Evolutionary conservation across 805 yeast genomes (phyloP), one percentile per base, ranked within the genome.

Genomic region (Candida methanosorbosa): DNA sequence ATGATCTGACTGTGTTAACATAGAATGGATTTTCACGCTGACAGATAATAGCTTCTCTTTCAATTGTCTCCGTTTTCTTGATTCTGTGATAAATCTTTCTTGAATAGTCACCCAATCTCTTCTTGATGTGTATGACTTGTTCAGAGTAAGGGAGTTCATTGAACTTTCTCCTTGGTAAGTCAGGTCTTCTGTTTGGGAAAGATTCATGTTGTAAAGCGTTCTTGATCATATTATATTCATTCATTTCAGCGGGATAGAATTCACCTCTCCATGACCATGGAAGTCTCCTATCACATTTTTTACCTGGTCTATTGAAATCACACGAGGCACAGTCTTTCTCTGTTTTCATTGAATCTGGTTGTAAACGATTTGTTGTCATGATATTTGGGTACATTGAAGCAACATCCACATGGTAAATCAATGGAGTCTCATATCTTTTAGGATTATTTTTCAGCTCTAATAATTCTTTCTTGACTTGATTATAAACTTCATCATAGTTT

Each of bases 181-280:
- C 70, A 0, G 78, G 71, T 38, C 59, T 68, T 29, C 67, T 61
- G 14, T 78, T 72, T 0, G 90, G 85, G 47, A 86, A 86, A 1
- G 70, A 64, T 54, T 90, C 97, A 44, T 72, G 75, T 42, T 81
- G 83, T 27, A 90, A 59, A 1, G 95, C 81, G 50, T 90, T 69
- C 52, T 82, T 84, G 27, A 92, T 78, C 94, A 87, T 82, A 38
- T 78, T 73, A 54, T 92, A 90, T 50, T 92, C 98, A 50, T 81
- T 87, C 72, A 76, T 78, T 53, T 84, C 80, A 0, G 97, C 86
- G 0, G 98, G 97, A 44, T 68, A 82, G 49, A 68, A 94, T 48
- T 92, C 98, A 34, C 97, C 99, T 64, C 99, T 77, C 97, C 99
- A 92, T 6, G 95, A 71, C 99, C 99, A 92, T 0, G 88, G 83